phyloP scores from a whole-genome alignment of 352 stramenopile genomes.

The Globisporangium paddicum region DNA sequence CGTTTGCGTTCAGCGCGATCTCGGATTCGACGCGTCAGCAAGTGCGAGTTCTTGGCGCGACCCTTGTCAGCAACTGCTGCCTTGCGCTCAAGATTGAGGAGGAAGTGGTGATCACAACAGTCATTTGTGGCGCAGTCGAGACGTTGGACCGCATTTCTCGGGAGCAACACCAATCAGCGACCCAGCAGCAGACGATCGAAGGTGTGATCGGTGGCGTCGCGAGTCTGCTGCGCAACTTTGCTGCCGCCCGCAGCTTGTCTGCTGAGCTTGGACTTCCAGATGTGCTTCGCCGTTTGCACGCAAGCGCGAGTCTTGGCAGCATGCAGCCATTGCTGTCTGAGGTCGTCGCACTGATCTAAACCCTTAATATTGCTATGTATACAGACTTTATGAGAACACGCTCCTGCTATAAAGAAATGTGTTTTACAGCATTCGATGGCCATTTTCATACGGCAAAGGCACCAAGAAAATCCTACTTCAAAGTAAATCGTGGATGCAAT shows the following conservation, averaged over 20 bases:
- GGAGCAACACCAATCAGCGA: slow-evolving; percentile 20
- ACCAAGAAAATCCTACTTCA: neutral
- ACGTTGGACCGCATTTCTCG: slow-evolving; percentile 57
- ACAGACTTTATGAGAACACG: neutral
- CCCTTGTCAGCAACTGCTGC: slow-evolving; percentile 71
- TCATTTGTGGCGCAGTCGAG: slow-evolving; percentile 66
- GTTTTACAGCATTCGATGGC: neutral
- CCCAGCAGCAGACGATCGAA: slow-evolving; percentile 49
- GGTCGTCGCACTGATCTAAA: slow-evolving; percentile 57
- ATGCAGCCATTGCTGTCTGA: slow-evolving; percentile 60
- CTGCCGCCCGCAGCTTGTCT: slow-evolving; percentile 50
- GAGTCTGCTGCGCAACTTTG: slow-evolving; percentile 57
- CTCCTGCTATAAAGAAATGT: neutral
- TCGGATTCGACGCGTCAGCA: slow-evolving; percentile 34
- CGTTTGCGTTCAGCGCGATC: slow-evolving; percentile 64
- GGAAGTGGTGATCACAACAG: slow-evolving; percentile 61
- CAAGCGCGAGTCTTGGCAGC: slow-evolving; percentile 24
- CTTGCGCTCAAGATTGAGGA: slow-evolving; percentile 60
- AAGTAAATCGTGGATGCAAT: neutral
- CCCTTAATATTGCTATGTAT: neutral
- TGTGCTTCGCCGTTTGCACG: slow-evolving; percentile 51
- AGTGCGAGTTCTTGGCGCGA: slow-evolving; percentile 46
- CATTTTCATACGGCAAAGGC: no score
- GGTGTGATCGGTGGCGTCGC: slow-evolving; percentile 59
- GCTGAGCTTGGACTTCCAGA: slow-evolving; percentile 61